A percentile compares a stretch with the other conserved stretches of the same genome.
These are phyloP conservation scores for Phytophthora palmivora DNA, from an alignment of 352 stramenopile genomes.

Conservation along the genomic window DNA sequence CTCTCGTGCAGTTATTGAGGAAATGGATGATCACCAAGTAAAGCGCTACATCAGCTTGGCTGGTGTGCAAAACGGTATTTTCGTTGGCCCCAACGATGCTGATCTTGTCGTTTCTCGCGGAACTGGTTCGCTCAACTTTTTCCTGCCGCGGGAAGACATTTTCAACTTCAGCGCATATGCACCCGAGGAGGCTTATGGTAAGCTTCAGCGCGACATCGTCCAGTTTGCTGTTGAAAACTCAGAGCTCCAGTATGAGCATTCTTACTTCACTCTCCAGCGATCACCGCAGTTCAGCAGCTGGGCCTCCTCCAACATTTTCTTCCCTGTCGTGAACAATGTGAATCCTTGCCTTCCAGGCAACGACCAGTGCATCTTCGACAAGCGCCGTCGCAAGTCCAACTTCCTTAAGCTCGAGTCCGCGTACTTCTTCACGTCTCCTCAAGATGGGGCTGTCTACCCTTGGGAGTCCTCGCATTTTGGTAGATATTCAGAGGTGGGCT, in stretches of 20 bases:
- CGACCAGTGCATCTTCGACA: constrained; percentile 4
- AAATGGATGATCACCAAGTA: constrained; percentile 57
- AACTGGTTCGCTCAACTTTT: background rate
- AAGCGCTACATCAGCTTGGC: constrained; percentile 48
- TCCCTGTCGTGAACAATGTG: constrained; percentile 25
- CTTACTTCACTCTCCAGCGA: constrained; percentile 5
- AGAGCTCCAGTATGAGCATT: constrained; percentile 15
- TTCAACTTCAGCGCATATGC: constrained; percentile 21
- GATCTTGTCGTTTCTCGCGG: constrained; percentile 1
- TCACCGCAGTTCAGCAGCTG: constrained; percentile 9
- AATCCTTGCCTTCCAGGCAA: constrained; percentile 6
- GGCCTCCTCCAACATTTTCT: constrained; percentile 5
- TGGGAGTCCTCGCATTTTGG: constrained; percentile 45
- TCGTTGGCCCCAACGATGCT: constrained; percentile 34
- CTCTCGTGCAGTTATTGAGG: constrained; percentile 46
- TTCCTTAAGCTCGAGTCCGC: constrained; percentile 35
- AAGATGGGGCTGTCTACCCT: constrained; percentile 36
- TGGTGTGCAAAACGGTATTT: constrained; percentile 45
- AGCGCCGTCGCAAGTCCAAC: constrained; percentile 30
- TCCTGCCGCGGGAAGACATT: no score
- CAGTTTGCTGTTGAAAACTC: constrained; percentile 20
- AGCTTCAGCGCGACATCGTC: constrained; percentile 11
- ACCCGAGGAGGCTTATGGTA: constrained; percentile 9
- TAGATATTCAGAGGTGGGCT: constrained; percentile 39
- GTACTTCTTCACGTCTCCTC: constrained; percentile 48